phyloP scores from a whole-genome alignment of 306 rosid species.

The Sechiopsis laciniata region DNA sequence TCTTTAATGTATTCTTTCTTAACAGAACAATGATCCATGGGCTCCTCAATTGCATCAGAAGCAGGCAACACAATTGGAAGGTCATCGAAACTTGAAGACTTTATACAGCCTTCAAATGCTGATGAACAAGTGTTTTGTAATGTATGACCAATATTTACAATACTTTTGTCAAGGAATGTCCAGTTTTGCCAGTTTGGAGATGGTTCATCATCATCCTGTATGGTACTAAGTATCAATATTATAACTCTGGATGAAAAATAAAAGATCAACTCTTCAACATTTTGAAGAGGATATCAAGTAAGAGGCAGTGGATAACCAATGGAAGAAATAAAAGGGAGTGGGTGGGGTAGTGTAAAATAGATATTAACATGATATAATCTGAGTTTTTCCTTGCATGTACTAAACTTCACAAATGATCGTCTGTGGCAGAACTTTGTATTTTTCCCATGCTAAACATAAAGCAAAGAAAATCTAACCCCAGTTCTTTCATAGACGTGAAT shows the following conservation, averaged over 20 bases:
- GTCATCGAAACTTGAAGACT: conserved; percentile 52
- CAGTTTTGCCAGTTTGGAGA: conserved; percentile 60
- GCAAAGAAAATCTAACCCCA: conserved; percentile 36
- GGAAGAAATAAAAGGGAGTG: background rate
- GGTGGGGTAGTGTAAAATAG: background rate
- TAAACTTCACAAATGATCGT: conserved; percentile 7
- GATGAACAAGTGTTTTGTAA: conserved; percentile 33
- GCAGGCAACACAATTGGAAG: conserved; percentile 30
- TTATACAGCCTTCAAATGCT: conserved; percentile 40
- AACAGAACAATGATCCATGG: conserved; percentile 32
- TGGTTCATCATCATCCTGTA: conserved; percentile 49
- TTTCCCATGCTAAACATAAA: conserved; percentile 12
- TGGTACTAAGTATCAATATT: conserved; percentile 20
- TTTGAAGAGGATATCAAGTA: background rate
- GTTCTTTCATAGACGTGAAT: conserved; percentile 69
- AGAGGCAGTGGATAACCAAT: background rate
- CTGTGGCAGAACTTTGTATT: conserved; percentile 2
- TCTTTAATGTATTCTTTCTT: conserved; percentile 30
- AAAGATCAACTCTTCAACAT: background rate
- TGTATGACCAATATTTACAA: conserved; percentile 13
- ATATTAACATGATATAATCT: background rate
- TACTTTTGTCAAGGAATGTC: conserved; percentile 39
- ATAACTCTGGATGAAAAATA: conserved; percentile 17
- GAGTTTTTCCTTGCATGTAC: background rate
- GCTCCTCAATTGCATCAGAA: conserved; percentile 23